Percentiles rank a stretch among this genome's conserved stretches.
These are phyloP conservation scores for Aspergillus sp. DNA, from an alignment of 2,329 filamentous ascomycete species.

Conservation along the genomic window DNA sequence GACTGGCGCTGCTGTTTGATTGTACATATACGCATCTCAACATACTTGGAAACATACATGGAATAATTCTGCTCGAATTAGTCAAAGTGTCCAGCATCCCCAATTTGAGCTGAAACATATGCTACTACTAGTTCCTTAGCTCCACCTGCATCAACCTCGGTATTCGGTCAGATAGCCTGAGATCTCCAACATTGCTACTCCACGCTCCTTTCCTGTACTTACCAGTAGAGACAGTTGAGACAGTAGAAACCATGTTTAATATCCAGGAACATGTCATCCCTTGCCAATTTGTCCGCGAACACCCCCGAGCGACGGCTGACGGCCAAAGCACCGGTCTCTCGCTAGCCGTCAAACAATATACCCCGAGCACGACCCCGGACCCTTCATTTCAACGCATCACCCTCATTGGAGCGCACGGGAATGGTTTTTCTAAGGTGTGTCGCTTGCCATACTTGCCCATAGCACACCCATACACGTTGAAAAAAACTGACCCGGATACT, in stretches of 20 bases:
- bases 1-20: no score
- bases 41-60: no score
- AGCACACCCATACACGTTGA: neutral
- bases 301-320: neutral
- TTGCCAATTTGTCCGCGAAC: neutral
- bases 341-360: conserved; percentile 2
- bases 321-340: neutral
- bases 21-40: no score
- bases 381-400: neutral
- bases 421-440: neutral
- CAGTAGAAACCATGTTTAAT: neutral
- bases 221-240: neutral
- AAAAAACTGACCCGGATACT: no score
- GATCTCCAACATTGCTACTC: no score
- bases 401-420: neutral
- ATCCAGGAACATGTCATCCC: conserved; percentile 1
- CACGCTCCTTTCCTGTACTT: neutral
- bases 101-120: no score
- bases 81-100: no score
- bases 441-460: neutral
- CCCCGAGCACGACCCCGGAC: neutral
- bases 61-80: no score
- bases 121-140: no score
- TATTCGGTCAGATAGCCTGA: no score
- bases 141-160: no score